A percentile compares a stretch with the other conserved stretches of the same genome.
Conservation (phyloP, 495 filamentous ascomycete genomes). For the Penicillium atrosanguineum region DNA sequence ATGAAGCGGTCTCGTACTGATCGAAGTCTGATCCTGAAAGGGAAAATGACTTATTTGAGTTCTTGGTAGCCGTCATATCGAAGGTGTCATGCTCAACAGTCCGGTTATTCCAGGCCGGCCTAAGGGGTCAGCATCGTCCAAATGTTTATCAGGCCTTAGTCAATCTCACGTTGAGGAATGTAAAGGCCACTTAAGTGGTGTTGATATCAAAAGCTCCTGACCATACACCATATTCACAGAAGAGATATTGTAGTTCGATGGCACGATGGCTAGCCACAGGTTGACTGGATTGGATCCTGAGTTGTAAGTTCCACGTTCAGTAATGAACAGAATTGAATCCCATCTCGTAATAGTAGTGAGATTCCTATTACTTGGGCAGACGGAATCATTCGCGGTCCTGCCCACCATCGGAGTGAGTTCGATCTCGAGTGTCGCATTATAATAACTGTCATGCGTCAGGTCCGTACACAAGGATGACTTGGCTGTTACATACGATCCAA, state of each 20-base stretch:
- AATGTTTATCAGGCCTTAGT: too few relatives aligned
- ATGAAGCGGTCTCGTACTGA: too few relatives aligned
- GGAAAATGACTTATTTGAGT: too few relatives aligned
- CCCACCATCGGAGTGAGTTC: slow-evolving; percentile 9
- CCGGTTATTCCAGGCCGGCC: too few relatives aligned
- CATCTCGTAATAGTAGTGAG: background rate
- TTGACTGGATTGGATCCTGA: slow-evolving; percentile 8
- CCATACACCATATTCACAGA: too few relatives aligned
- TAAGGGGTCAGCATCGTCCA: too few relatives aligned
- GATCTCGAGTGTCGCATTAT: slow-evolving; percentile 15
- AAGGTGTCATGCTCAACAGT: too few relatives aligned
- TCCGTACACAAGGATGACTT: background rate
- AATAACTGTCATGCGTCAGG: slow-evolving; percentile 9
- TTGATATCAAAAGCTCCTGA: background rate
- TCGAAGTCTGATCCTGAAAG: too few relatives aligned
- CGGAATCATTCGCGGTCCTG: background rate
- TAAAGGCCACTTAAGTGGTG: background rate
- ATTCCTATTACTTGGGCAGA: background rate
- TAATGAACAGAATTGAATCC: slow-evolving; percentile 12
- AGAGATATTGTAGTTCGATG: slow-evolving; percentile 2
- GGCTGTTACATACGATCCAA: slow-evolving; percentile 16
- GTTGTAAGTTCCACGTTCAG: slow-evolving; percentile 10
- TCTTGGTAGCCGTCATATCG: too few relatives aligned
- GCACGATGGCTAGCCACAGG: slow-evolving; percentile 6
- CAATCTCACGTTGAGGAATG: background rate